Conservation (phyloP, 345 rosid genomes). For the Acer saccharum region DNA sequence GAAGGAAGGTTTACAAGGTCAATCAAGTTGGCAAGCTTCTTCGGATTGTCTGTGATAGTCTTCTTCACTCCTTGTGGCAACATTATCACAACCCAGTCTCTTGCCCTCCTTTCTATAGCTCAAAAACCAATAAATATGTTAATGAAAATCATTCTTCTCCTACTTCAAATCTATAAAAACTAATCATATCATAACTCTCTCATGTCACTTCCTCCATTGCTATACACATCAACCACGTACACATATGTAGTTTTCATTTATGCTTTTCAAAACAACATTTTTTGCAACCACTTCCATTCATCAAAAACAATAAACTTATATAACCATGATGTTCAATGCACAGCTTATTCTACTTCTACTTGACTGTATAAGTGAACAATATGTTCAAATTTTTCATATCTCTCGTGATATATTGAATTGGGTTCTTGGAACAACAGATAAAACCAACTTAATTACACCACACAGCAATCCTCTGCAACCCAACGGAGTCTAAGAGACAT, state of each 20-base stretch:
- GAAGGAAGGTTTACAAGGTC: conserved; percentile 93
- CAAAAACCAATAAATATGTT: conserved; percentile 1
- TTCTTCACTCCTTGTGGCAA: conserved; percentile 73
- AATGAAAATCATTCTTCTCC: neutral
- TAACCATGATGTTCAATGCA: neutral
- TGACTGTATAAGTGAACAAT: neutral
- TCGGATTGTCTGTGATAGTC: conserved; percentile 67
- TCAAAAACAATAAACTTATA: neutral
- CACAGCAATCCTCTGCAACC: neutral
- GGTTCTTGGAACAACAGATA: too few species aligned
- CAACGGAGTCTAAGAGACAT: conserved; percentile 20
- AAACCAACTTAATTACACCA: too few species aligned
- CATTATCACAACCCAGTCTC: conserved; percentile 43
- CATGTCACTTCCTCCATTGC: neutral
- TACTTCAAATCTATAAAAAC: neutral
- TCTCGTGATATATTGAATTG: neutral
- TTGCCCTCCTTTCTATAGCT: conserved; percentile 12
- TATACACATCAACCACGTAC: neutral
- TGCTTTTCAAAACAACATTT: neutral
- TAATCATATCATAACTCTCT: neutral
- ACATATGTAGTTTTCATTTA: neutral
- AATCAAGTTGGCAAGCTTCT: conserved; percentile 79
- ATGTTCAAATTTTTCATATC: neutral
- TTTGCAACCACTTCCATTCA: neutral
- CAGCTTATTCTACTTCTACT: neutral